phyloP scores from a whole-genome alignment of 208 protist genomes.

The Phytomonas sp. region DNA sequence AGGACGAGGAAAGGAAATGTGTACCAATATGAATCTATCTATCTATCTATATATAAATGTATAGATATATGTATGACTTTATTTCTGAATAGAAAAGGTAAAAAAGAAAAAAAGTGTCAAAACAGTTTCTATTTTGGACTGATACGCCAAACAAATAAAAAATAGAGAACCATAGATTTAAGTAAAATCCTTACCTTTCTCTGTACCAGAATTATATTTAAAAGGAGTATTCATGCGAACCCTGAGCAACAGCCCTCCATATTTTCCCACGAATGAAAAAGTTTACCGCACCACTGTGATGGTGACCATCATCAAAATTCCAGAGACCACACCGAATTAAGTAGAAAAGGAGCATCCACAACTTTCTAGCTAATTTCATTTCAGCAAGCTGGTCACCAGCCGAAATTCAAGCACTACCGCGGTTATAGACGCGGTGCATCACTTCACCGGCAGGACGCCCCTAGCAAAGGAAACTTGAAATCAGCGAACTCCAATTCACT shows the following conservation, averaged over 20 bases:
- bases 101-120: not conserved
- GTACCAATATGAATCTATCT: slow-evolving; percentile 1
- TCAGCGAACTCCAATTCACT: not conserved
- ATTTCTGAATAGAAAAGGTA: not conserved
- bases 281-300: not conserved
- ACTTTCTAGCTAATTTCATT: not conserved
- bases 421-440: not conserved
- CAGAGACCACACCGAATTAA: not conserved
- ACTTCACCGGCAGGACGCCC: not conserved
- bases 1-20: not conserved
- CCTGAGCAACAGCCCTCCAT: too few relatives aligned
- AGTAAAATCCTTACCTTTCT: not conserved
- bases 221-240: not conserved
- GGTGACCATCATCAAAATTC: not conserved
- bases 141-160: not conserved
- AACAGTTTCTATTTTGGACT: not conserved
- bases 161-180: not conserved
- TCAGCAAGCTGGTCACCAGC: not conserved
- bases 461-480: not conserved
- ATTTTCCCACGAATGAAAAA: not conserved
- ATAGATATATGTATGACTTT: not conserved
- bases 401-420: not conserved
- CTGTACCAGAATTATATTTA: not conserved
- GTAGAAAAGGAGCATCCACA: not conserved
- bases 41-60: not conserved